Base-by-base conservation (phyloP, 345 rosid genomes). In the Pistacia integerrima region DNA sequence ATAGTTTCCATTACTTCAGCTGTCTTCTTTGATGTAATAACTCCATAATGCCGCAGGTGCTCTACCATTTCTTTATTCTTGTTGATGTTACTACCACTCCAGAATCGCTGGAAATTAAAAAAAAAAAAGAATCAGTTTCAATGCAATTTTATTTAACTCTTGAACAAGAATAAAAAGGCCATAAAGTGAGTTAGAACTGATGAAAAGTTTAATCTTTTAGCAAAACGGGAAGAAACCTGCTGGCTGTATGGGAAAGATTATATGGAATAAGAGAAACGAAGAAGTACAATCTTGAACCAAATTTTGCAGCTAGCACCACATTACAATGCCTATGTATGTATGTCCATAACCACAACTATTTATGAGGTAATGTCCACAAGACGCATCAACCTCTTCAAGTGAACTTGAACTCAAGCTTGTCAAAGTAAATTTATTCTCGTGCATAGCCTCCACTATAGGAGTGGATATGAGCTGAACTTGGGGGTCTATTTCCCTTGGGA, bases 1-100 rank as follows among this genome's bases (percentile, higher is more conserved):
- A 97, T 71, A 38, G 79, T 83, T 83, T 90, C 97, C 98, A 97
- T 92, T 41, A 91, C 95, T 86, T 91, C 88, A 82, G 90, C 87
- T 67, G 89, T 91, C 78, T 78, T 90, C 62, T 85, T 86, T 0
- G 98, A 94, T 22, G 77, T 83, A 73, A 92, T 81, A 61, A 91
- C 86, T 65, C 97, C 92, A 13, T 77, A 89, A 30, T 73, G 88
- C 84, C 86, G 84, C 90, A 97, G 72, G 71, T 87, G 77, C 33
- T 86, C 90, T 65, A 96, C 97, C 98, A 96, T 94, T 5, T 77
- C 80, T 82, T 85, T 90, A 46, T 90, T 93, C 74, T 85, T 86
- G 41, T 66, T 78, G 62, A 84, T 77, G 36, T 86, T 82, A 77
- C 70, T 82, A 62, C 93, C 94, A 76, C 74, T 81, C 82, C 81